Base-by-base conservation (phyloP, 352 stramenopile genomes). In the Globisporangium okanoganense region DNA sequence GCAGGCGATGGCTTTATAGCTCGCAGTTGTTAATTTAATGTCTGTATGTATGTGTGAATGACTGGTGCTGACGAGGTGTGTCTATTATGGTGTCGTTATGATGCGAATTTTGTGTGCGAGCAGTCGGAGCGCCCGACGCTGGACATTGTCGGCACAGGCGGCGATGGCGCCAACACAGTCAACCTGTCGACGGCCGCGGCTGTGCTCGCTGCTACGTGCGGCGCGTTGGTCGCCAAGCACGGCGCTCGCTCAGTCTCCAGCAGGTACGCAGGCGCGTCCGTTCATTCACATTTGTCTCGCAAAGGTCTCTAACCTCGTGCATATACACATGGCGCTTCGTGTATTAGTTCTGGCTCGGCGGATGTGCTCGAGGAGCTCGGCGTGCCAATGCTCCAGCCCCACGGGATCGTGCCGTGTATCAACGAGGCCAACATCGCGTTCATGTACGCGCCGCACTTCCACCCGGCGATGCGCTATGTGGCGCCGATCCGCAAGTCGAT, bases 71-170 rank as follows among this genome's bases (percentile, higher is more conserved):
- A 48, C 29, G 29, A 20, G 24, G 27, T 58, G 24, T 62, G 51
- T 6, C 35, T 4, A 7, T 38, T 38, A 25, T 36, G 45, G 12
- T 53, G 27, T 22, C 33, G 24, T 36, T 52, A n/a, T 41, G 48
- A 55, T 55, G 48, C 20, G 16, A 55, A 18, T 31, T 53, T n/a
- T 29, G 24, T 24, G 5, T 36, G 47, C 2, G 12, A 58, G 12
- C 44, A 76, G 70, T 79, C 78, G 1, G 64, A 77, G 36, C 78
- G 73, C 29, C 95, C 95, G 36, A 86, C 98, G 35, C 78, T 99
- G 13, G 97, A 99, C 73, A 99, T 99, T 68, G 97, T 99, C 18
- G 97, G 97, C 50, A 99, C 97, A 3, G 97, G 97, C 52, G 97
- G 97, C 52, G 97, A 99, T 69, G 97, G 97, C 52, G 96, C 96